These are phyloP conservation scores for Alternaria consortialis DNA, from an alignment of 2,329 filamentous ascomycete genomes.

Conservation along the genomic window DNA sequence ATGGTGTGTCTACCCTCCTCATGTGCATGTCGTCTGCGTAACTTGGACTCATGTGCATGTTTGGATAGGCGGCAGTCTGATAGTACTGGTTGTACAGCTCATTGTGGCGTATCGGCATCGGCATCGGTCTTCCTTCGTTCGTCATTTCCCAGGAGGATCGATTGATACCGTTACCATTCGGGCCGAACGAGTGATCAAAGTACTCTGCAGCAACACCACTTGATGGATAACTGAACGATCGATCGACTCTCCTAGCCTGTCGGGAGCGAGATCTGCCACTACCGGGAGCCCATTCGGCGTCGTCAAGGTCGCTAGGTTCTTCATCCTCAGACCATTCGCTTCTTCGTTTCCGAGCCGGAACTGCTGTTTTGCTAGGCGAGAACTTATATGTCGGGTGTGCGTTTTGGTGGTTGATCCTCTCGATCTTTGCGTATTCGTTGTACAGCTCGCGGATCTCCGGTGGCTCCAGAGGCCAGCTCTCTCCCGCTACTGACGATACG, in stretches of 20 bases:
- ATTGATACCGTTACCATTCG: constrained; percentile 48
- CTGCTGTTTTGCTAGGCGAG: constrained; percentile 75
- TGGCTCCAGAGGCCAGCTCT: constrained; percentile 85
- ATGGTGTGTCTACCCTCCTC: constrained; percentile 50
- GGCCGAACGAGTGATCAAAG: constrained; percentile 39
- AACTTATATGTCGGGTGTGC: constrained; percentile 96
- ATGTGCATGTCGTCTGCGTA: constrained; percentile 53
- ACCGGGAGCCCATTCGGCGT: constrained; percentile 50
- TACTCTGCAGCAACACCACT: constrained; percentile 36
- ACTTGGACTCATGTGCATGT: constrained; percentile 35
- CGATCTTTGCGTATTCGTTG: constrained; percentile 78
- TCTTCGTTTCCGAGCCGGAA: constrained; percentile 59
- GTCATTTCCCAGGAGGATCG: constrained; percentile 62
- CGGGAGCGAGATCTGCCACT: constrained; percentile 33
- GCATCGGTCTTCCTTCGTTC: constrained; percentile 61
- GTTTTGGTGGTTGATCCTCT: constrained; percentile 82
- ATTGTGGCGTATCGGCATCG: constrained; percentile 56
- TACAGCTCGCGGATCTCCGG: constrained; percentile 77
- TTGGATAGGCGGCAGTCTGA: constrained; percentile 58
- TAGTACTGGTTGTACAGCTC: constrained; percentile 62
- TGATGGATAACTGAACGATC: constrained; percentile 36
- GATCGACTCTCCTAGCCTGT: constrained; percentile 36
- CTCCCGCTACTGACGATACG: constrained; percentile 85
- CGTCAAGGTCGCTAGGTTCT: constrained; percentile 55
- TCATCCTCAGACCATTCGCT: constrained; percentile 50